phyloP scores from a whole-genome alignment of 1,284 basidiomycete genomes.

The Puccinia horiana region DNA sequence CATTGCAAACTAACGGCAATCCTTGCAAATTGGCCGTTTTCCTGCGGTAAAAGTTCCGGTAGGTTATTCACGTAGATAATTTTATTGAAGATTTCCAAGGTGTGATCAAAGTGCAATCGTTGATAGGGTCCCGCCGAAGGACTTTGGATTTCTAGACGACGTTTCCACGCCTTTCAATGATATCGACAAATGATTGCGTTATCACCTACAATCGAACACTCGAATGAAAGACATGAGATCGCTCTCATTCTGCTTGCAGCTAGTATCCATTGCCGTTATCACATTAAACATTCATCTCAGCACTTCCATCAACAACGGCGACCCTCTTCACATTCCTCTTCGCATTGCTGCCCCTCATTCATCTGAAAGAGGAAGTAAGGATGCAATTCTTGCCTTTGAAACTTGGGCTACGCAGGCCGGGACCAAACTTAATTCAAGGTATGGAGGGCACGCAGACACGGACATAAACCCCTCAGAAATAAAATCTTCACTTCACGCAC shows the following conservation, averaged over 20 bases:
- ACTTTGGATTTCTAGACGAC: neutral
- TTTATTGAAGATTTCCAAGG: neutral
- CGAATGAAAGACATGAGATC: slow-evolving; percentile 29
- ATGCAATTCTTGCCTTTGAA: slow-evolving; percentile 16
- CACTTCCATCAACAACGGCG: neutral
- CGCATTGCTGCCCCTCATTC: neutral
- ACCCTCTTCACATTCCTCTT: slow-evolving; percentile 30
- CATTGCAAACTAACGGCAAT: neutral
- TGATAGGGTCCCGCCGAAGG: neutral
- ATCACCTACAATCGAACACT: neutral
- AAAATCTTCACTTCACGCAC: slow-evolving; percentile 11
- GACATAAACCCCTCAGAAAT: neutral
- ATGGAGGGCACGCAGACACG: neutral
- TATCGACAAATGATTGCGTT: neutral
- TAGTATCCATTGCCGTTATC: neutral
- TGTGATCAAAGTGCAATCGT: neutral
- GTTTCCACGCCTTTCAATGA: slow-evolving; percentile 1
- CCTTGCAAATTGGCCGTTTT: neutral
- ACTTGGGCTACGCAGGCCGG: slow-evolving; percentile 39
- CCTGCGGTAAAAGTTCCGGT: neutral
- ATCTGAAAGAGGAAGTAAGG: neutral
- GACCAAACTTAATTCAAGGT: slow-evolving; percentile 39
- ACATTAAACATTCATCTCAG: neutral
- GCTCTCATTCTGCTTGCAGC: slow-evolving; percentile 20
- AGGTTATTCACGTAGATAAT: neutral